Evolutionary conservation across 1,139 yeast genomes (phyloP), one percentile per base, ranked within the genome.

Genomic region (Torulaspora globosa): DNA sequence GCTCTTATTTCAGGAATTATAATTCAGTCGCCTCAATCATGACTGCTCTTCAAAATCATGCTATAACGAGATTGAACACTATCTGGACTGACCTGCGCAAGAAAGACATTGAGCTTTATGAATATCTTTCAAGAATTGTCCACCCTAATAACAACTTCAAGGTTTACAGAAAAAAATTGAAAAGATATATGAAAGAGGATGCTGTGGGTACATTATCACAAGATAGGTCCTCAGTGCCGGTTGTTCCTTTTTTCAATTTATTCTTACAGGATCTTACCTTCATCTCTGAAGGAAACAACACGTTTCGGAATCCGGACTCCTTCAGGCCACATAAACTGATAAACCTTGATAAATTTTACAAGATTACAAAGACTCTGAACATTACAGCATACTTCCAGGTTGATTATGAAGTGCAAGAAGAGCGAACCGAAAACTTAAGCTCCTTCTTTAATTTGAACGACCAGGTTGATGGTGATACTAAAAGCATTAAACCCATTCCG

Each of bases 11-110:
- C 59, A 73, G 94, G 50, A 89, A 89, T 63, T 87, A 83, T 70
- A 90, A 90, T 65, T 82, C 95, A 0, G 70, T 88, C 47, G 92
- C 96, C n/a, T 86, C 96, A 0, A 85, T 90, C 43, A 78, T 89
- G 63, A 84, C 94, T 0, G 79, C 95, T 0, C 73, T 90, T 53
- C 96, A 89, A 66, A 82, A 88, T 36, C 92, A 87, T 58, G 75
- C 86, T 40, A 74, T 90, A 43, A 79, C 89, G 2, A 74, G 97
- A 58, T 69, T 90, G 47, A 68, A 74, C 27, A 71, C 69, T 44
- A 67, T 87, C 1, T 88, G 96, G 96, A 80, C 78, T 2, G 51
- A 57, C 2, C 65, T 90, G 41, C 74, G 84, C 0, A 78, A 75
- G 3, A 84, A 86, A 58, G 85, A 86, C 59, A 70, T 69, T 30